Conservation (phyloP, 495 filamentous ascomycete species). For the Penicillium steckii region DNA sequence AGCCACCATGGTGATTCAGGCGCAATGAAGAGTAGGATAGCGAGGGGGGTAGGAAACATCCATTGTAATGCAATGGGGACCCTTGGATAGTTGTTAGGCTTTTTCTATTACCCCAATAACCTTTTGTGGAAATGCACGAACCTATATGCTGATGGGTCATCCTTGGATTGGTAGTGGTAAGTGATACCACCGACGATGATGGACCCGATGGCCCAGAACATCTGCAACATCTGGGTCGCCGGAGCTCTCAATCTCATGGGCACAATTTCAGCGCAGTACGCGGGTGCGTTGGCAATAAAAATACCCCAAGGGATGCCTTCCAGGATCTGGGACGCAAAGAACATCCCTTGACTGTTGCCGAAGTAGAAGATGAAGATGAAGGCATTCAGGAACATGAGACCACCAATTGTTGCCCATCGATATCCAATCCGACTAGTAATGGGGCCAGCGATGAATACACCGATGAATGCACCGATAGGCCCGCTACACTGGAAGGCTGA, state of each 20-base stretch:
- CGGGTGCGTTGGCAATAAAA: conserved; percentile 47
- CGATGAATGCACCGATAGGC: conserved; percentile 42
- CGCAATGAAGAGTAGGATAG: conserved; percentile 41
- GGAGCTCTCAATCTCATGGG: conserved; percentile 35
- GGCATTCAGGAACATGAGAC: conserved; percentile 42
- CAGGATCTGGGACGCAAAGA: conserved; percentile 45
- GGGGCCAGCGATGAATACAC: conserved; percentile 44
- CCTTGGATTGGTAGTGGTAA: conserved; percentile 39
- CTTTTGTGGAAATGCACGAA: conserved; percentile 34
- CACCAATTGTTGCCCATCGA: conserved; percentile 42
- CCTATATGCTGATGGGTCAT: conserved; percentile 39
- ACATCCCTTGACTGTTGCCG: conserved; percentile 28
- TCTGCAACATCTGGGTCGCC: conserved; percentile 47
- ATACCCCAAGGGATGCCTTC: conserved; percentile 49
- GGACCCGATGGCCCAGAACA: conserved; percentile 29
- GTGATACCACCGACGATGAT: conserved; percentile 46
- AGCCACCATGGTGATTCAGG: conserved; percentile 53
- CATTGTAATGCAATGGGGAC: conserved; percentile 48
- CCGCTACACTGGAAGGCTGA: conserved; percentile 44
- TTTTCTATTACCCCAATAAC: no score
- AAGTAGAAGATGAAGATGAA: conserved; percentile 46
- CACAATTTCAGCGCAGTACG: conserved; percentile 37
- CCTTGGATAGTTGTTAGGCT: conserved; percentile 24
- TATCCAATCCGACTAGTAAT: conserved; percentile 48
- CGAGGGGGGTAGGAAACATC: conserved; percentile 43